Base-by-base conservation (phyloP, 2,329 filamentous ascomycete genomes). In the Pezicula radicicola region DNA sequence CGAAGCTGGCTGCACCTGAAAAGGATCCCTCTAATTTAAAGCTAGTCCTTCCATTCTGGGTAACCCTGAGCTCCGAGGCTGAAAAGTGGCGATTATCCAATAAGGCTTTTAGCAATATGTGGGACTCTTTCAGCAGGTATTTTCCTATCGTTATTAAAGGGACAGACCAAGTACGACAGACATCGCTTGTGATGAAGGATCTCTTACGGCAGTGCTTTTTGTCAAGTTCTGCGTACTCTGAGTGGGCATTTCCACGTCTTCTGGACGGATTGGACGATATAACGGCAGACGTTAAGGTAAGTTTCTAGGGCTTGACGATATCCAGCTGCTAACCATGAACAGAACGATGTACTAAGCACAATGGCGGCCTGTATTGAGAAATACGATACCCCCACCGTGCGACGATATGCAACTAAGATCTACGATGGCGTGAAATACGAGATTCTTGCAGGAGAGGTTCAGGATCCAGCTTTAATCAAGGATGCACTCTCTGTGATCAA, bases 391-490 rank as follows among this genome's bases (percentile, higher is more conserved):
- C 12, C 48, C n/a, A 58, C 49, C 0, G 37, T 65, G 12, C 28
- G 51, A 1, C 35, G 57, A 25, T 63, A 53, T 52, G 49, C 58
- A 15, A 25, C 45, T 4, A 62, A 63, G 43, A 53, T 69, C 18
- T 69, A 65, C 65, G 60, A 65, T 48, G 51, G 57, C 2, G 39
- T 69, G 15, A 68, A 69, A 49, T 68, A 62, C 46, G 65, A 68
- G 42, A 52, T 69, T 7, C 63, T 63, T 58, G 66, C 68, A 41
- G 61, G 63, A 5, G 58, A 62, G 35, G 62, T 33, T 7, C 30
- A 13, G 30, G 30, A 63, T 30, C 64, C 63, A 13, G 63, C 66
- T 12, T 60, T 62, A 18, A 62, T 66, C 13, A 35, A 54, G 28
- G 58, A 56, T 18, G 60, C 64, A 15, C 41, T 66, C 7, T 40